Conservation (phyloP, 163 green algal species). For the Scenedesmus sp. region DNA sequence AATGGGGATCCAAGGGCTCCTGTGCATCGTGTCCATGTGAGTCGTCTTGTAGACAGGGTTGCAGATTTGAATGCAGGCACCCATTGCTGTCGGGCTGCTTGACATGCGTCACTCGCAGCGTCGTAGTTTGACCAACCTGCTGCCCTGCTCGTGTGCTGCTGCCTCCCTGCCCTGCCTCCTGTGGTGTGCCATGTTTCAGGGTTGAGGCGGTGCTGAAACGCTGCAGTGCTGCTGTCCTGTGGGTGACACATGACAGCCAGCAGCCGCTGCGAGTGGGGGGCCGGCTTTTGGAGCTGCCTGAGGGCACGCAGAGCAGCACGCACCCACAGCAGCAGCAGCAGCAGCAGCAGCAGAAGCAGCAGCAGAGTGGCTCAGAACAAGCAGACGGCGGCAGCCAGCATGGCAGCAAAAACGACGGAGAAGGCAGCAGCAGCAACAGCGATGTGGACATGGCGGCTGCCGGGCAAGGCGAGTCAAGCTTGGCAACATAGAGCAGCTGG, state of each 20-base stretch:
- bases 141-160: not conserved
- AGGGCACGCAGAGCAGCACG: not conserved
- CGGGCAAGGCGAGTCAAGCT: not conserved
- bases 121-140: fast-evolving
- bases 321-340: not conserved
- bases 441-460: not conserved
- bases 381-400: not conserved
- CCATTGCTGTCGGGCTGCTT: too few relatives aligned
- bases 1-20: too few relatives aligned
- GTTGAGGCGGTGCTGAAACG: constrained; percentile 71
- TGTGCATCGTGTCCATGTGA: too few relatives aligned
- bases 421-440: not conserved
- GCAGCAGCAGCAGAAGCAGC: not conserved
- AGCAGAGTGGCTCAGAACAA: not conserved
- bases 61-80: too few relatives aligned
- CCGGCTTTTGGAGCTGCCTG: constrained; percentile 66
- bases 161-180: not conserved
- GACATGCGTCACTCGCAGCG: too few relatives aligned
- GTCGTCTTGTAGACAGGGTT: too few relatives aligned
- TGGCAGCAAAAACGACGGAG: not conserved
- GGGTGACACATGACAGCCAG: constrained; percentile 85
- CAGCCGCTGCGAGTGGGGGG: constrained; percentile 75
- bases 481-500: not conserved
- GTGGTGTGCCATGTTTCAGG: constrained; percentile 30
- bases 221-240: constrained; percentile 75